phyloP scores from a whole-genome alignment of 1,139 yeast species.

The Diutina sp. region DNA sequence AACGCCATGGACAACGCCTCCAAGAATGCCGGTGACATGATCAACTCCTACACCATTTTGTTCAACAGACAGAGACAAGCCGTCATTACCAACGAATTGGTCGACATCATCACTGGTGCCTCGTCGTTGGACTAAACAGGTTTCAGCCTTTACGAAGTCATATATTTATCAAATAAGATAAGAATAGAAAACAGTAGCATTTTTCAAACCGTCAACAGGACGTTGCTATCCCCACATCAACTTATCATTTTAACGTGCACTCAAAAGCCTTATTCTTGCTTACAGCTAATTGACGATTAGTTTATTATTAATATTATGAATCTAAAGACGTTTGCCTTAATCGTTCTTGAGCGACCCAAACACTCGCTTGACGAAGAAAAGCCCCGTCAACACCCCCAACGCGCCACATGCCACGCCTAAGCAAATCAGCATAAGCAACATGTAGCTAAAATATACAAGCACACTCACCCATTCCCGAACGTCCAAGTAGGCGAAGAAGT shows the following conservation, averaged over 20 bases:
- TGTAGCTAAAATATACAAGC: constrained; percentile 59
- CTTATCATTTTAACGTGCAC: no score
- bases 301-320: not conserved
- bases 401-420: constrained; percentile 70
- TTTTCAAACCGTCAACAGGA: not conserved
- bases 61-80: constrained; percentile 99
- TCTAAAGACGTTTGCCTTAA: constrained; percentile 10
- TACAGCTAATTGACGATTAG: not conserved
- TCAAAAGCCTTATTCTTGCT: no score
- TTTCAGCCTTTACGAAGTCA: not conserved
- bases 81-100: constrained; percentile 98
- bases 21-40: constrained; percentile 99
- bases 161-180: not conserved
- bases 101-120: constrained; percentile 99
- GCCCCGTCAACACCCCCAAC: constrained; percentile 55
- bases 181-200: not conserved
- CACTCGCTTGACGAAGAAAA: constrained; percentile 43
- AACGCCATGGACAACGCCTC: constrained; percentile 99
- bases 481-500: constrained; percentile 41
- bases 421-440: constrained; percentile 48
- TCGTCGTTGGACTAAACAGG: constrained; percentile 73
- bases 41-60: constrained; percentile 85
- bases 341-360: constrained; percentile 50
- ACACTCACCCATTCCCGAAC: constrained; percentile 59
- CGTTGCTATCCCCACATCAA: no score